Evolutionary conservation across 352 stramenopile species (phyloP).

Genomic region (Phytophthora nicotianae): DNA sequence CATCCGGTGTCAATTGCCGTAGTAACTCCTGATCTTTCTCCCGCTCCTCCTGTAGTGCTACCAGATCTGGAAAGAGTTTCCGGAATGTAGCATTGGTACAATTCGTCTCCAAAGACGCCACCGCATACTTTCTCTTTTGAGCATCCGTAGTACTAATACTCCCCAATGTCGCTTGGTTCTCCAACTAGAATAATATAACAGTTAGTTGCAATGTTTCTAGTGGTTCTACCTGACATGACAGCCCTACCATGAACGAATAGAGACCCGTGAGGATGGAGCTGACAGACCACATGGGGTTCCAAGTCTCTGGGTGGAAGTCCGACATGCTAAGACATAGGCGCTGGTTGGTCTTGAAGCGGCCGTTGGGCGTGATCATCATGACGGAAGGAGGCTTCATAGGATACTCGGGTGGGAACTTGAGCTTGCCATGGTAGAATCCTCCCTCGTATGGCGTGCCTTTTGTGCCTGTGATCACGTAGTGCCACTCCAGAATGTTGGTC

Average conservation of each 20-base stretch:
- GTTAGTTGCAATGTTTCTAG: not conserved
- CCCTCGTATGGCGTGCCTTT: slow-evolving; percentile 82
- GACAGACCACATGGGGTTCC: slow-evolving; percentile 97
- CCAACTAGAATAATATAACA: slow-evolving; percentile 44
- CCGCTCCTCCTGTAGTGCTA: slow-evolving; percentile 71
- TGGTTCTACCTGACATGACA: slow-evolving; percentile 16
- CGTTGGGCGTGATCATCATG: slow-evolving; percentile 95
- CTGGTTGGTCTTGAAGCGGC: slow-evolving; percentile 95
- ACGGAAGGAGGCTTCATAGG: slow-evolving; percentile 96
- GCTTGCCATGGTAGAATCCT: slow-evolving; percentile 91
- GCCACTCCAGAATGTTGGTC: slow-evolving; percentile 95
- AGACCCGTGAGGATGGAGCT: slow-evolving; percentile 95
- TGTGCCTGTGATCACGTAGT: slow-evolving; percentile 93
- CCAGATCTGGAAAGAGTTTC: slow-evolving; percentile 90
- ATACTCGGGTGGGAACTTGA: slow-evolving; percentile 95
- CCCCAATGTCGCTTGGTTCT: slow-evolving; percentile 86
- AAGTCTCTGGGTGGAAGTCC: slow-evolving; percentile 95
- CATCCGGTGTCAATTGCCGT: slow-evolving; percentile 30
- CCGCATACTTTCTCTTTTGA: slow-evolving; percentile 86
- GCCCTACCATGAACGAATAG: slow-evolving; percentile 93
- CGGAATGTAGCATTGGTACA: slow-evolving; percentile 79
- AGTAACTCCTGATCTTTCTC: slow-evolving; percentile 53
- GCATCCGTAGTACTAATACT: slow-evolving; percentile 87
- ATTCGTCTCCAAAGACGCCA: slow-evolving; percentile 83
- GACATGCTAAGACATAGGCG: slow-evolving; percentile 95